Evolutionary conservation across 2,329 filamentous ascomycete genomes (phyloP).

Genomic region (Penicillium sp.): DNA sequence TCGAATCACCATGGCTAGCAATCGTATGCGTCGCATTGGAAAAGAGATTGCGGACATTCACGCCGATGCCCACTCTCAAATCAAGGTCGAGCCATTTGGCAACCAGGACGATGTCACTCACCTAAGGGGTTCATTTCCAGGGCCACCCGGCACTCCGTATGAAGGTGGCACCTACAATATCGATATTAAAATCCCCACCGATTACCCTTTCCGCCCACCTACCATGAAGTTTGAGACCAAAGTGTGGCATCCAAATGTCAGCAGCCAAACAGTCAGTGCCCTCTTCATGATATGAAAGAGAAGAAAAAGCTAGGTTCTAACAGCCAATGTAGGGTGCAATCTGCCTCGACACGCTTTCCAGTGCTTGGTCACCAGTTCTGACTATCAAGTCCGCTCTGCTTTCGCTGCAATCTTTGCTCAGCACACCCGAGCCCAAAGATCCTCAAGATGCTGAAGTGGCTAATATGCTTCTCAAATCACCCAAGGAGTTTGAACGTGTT

Average conservation of each 20-base stretch:
- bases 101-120: conserved; percentile 71
- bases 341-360: conserved; percentile 86
- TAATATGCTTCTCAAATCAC: conserved; percentile 77
- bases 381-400: conserved; percentile 95
- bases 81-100: conserved; percentile 64
- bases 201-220: conserved; percentile 92
- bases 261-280: conserved; percentile 76
- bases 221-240: conserved; percentile 88
- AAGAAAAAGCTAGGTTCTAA: background rate
- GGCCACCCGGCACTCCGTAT: conserved; percentile 90
- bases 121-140: conserved; percentile 77
- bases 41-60: conserved; percentile 52
- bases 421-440: conserved; percentile 90
- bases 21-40: conserved; percentile 55
- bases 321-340: conserved; percentile 77
- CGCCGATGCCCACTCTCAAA: conserved; percentile 70
- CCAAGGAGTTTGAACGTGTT: conserved; percentile 73
- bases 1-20: conserved; percentile 50
- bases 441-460: conserved; percentile 96
- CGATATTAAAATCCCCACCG: conserved; percentile 80
- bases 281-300: background rate
- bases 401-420: conserved; percentile 88
- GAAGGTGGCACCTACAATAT: conserved; percentile 79
- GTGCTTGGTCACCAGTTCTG: conserved; percentile 90
- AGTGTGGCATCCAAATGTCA: conserved; percentile 97